Base-by-base conservation (phyloP, 2,329 filamentous ascomycete genomes). In the Emmonsiellopsis sp. region DNA sequence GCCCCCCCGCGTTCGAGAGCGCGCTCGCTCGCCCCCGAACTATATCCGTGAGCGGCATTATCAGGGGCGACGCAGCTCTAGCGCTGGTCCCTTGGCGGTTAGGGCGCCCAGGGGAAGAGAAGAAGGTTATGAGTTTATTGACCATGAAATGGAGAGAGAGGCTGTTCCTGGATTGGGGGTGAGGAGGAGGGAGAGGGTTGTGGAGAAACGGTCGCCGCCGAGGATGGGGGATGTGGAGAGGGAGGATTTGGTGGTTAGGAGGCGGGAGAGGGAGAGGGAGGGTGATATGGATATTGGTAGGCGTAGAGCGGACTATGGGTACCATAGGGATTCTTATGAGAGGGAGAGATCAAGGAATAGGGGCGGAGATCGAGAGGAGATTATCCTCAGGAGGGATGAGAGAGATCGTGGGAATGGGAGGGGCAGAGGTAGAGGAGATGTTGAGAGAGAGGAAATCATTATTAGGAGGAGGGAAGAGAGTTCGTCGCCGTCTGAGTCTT, bases 401-500 rank as follows among this genome's bases (percentile, higher is more conserved):
- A 60, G 43, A 54, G 61, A 56, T 42, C 55, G 54, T 45, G 52
- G 46, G 44, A 56, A 51, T 52, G 55, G 51, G 42, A 57, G 53
- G 51, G 60, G 54, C 42, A 62, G 52, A 50, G 57, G 40, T 50
- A 59, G 52, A 44, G 61, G 53, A 51, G 57, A 51, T 41, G 51
- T 57, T 8, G 64, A 66, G 26, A 61, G 61, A 48, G 64, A 69
- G 50, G 66, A 70, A 51, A 63, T 73, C 37, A 62, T 70, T 37
- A 65, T 73, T 50, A 60, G 67, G 32, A 64, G 63, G 54, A 61
- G 65, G 16, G 62, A 67, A 42, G 58, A 60, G n/a, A 56, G 55
- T 48, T 57, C 74, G 3, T 72, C 74, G n/a, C 71, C 68, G 69
- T 73, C 53, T 6, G 77, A 77, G 9, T 75, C 74, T 13, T 67